Evolutionary conservation across 202 grass and related monocot genomes (phyloP), one percentile per base, ranked within the genome.

Genomic region (Hordeum pubiflorum): DNA sequence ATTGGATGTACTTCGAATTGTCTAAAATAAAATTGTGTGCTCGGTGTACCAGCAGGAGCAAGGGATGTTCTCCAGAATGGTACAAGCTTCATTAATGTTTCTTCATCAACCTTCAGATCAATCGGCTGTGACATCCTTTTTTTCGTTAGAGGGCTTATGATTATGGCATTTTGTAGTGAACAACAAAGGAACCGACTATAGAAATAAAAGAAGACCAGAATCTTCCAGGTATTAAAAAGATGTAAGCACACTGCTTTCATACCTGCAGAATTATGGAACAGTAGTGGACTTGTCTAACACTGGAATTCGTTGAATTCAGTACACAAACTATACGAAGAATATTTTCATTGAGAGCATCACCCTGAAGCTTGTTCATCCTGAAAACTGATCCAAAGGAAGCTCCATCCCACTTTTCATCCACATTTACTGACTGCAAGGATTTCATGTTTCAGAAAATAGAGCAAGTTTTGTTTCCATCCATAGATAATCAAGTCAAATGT

Each of bases 1-100:
- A 92, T 90, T 86, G 93, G 93, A 85, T 96, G 93, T 79, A 92
- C 91, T 90, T 96, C 90, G 37, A 96, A 96, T 78, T 88, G 86
- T 60, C 80, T 92, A 83, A 96, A 96, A 81, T 96, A 96, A 62
- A 88, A 92, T n/a, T 88, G 86, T 67, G 75, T 87, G 58, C 90
- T 96, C 2, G 76, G 77, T 32, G 80, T 78, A 36, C 83, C 89
- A 22, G 88, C 54, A 75, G 84, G 82, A 79, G 85, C 84, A 82
- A 96, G 87, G 46, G 93, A 92, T 77, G 87, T 84, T 90, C 93
- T 96, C 89, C 87, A 92, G 77, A 92, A 96, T 72, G 90, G 93
- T 68, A 96, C 90, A 86, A 96, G 90, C 87, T 85, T 96, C 90
- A 96, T 96, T 72, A 96, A 78, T 23, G 93, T 96, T 81, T 87